Conservation (phyloP, 805 yeast species). For the Pichia thaimueangensis region DNA sequence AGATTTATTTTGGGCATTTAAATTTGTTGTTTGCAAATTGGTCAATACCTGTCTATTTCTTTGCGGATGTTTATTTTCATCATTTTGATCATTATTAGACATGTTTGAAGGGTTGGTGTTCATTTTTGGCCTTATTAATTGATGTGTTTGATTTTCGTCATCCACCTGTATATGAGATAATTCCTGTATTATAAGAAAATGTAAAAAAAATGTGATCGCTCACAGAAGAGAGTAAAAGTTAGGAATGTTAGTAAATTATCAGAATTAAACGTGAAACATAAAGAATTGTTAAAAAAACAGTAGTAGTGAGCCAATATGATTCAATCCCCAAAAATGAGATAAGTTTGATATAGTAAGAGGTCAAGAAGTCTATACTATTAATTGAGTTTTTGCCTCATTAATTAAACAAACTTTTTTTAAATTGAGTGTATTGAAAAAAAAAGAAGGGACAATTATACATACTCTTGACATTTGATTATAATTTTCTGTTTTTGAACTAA, state of each 20-base stretch:
- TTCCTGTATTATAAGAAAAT: constrained; percentile 12
- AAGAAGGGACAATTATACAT: no score
- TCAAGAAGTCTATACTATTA: no score
- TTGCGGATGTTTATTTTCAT: neutral
- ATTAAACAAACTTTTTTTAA: no score
- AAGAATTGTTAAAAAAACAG: no score
- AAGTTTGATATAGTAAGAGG: no score
- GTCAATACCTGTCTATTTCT: constrained; percentile 6
- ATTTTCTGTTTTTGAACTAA: no score
- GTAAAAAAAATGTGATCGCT: neutral
- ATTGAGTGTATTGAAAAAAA: no score
- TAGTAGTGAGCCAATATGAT: no score
- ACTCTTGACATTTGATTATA: constrained; percentile 8
- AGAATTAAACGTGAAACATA: no score
- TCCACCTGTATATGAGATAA: constrained; percentile 26
- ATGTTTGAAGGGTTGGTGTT: constrained; percentile 11
- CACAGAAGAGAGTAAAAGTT: no score
- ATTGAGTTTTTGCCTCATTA: no score
- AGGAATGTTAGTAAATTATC: constrained; percentile 2
- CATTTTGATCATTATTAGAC: constrained; percentile 3
- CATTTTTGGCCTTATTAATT: constrained; percentile 2
- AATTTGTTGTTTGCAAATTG: constrained; percentile 2
- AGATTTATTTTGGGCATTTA: constrained; percentile 15
- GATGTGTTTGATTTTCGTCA: constrained; percentile 25
- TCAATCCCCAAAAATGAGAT: no score